Base-by-base conservation (phyloP, 768 basidiomycete species). In the Phallus indusiatus region DNA sequence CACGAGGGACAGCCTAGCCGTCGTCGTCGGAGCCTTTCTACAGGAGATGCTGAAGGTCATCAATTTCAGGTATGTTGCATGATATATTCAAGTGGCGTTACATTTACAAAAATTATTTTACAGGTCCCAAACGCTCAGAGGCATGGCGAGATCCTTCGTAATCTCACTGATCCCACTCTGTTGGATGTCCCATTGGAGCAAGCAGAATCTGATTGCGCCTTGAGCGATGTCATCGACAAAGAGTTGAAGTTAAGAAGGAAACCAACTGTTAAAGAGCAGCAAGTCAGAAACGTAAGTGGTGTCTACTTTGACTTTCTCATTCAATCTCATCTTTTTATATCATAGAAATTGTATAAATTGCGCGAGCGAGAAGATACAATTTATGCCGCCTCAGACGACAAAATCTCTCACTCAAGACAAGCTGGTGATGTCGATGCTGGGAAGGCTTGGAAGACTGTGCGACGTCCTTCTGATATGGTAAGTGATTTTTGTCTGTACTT, bases 391-490 rank as follows among this genome's bases (percentile, higher is more conserved):
- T 69, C 71, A 9, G 71, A 73, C 11, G 87, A 91, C 66, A 81
- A 81, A 61, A 76, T 92, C 49, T 79, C 84, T 5, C 89, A 91
- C 68, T 75, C 82, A 68, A 75, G 77, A 52, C 78, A 81, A 22
- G 86, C 88, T 46, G 92, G 93, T 16, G 94, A 95, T 69, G 76
- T 94, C 24, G 85, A 93, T 66, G 72, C 76, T 22, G 90, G 91
- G 1, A 73, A 74, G 67, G 92, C 94, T 5, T 97, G 94, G 95
- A 81, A 85, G 67, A 78, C 85, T 14, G 85, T 97, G 33, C 79
- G 91, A 64, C 75, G 93, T 21, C 93, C 94, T 10, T 95, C 93
- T 1, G 94, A 98, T 67, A 95, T 97, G 88, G 94, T 94, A 64
- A 57, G 80, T 2, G 46, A 12, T 22, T 54, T 16, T 37, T 62